Evolutionary conservation across 2,329 filamentous ascomycete genomes (phyloP).

Genomic region (Cercospora zeae-maydis): DNA sequence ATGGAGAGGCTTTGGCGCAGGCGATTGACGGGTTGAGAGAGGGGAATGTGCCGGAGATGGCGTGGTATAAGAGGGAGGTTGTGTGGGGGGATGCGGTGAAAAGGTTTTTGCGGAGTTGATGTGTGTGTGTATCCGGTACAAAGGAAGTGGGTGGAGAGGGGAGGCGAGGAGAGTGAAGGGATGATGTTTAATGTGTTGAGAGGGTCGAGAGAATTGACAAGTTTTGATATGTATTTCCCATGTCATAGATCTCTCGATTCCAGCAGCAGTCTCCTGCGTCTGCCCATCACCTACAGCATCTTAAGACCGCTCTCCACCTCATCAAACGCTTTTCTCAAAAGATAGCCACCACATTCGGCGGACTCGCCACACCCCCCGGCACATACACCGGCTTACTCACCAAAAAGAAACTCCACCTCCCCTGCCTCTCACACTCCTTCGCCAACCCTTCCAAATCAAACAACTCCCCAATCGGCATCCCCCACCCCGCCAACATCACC

Average conservation of each 20-base stretch:
- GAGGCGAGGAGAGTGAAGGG: no score
- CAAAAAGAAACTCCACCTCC: slow-evolving; percentile 49
- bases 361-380: slow-evolving; percentile 38
- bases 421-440: slow-evolving; percentile 38
- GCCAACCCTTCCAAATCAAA: slow-evolving; percentile 49
- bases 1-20: slow-evolving; percentile 50
- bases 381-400: slow-evolving; percentile 48
- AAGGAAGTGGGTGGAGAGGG: not conserved
- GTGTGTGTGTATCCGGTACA: no score
- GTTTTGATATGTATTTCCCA: no score
- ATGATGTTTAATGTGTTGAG: no score
- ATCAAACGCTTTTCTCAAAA: no score
- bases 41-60: slow-evolving; percentile 57
- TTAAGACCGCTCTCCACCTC: no score
- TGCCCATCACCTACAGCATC: not conserved
- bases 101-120: slow-evolving; percentile 42
- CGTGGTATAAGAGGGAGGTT: slow-evolving; percentile 56
- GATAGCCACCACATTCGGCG: slow-evolving; percentile 41
- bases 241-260: no score
- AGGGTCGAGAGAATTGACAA: no score
- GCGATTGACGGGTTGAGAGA: slow-evolving; percentile 58
- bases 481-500: slow-evolving; percentile 49
- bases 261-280: no score
- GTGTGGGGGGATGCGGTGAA: slow-evolving; percentile 57
- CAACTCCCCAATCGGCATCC: slow-evolving; percentile 51